phyloP scores from a whole-genome alignment of 2,329 filamentous ascomycete genomes.

The Colletotrichum eremochloae region DNA sequence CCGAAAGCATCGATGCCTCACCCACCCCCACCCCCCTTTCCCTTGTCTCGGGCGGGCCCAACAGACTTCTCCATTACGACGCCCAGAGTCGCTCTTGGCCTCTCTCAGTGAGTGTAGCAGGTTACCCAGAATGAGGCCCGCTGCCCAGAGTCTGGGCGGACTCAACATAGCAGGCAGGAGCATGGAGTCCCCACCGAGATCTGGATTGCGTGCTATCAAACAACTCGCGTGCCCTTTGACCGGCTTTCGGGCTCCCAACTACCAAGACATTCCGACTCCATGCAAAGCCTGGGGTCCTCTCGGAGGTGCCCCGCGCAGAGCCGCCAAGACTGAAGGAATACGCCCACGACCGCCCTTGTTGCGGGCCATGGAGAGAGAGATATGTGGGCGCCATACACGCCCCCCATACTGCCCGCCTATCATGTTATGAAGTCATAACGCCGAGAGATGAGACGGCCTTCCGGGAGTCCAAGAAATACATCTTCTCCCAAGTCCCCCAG shows the following conservation, averaged over 20 bases:
- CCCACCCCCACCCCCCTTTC: slow-evolving; percentile 18
- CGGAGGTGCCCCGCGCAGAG: slow-evolving; percentile 36
- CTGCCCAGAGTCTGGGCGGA: slow-evolving; percentile 38
- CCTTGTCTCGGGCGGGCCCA: slow-evolving; percentile 32
- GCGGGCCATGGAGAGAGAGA: neutral
- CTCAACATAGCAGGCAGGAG: slow-evolving; percentile 38
- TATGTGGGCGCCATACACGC: slow-evolving; percentile 12
- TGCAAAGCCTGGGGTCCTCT: slow-evolving; percentile 20
- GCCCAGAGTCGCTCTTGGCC: slow-evolving; percentile 25
- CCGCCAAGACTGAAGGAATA: slow-evolving; percentile 43
- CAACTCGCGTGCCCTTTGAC: slow-evolving; percentile 34
- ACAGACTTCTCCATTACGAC: slow-evolving; percentile 15
- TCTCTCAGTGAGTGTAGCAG: neutral
- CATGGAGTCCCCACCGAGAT: slow-evolving; percentile 26
- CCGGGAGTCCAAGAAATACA: slow-evolving; percentile 31
- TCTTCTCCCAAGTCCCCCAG: slow-evolving; percentile 35
- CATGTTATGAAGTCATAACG: slow-evolving; percentile 43
- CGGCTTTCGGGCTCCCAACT: slow-evolving; percentile 20
- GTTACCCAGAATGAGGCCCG: slow-evolving; percentile 39
- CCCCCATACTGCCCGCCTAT: slow-evolving; percentile 25
- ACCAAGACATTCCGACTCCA: slow-evolving; percentile 19
- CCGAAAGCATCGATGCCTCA: slow-evolving; percentile 29
- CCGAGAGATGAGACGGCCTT: slow-evolving; percentile 24
- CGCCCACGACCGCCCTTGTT: neutral
- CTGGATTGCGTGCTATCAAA: slow-evolving; percentile 36